These are phyloP conservation scores for Kodamaea lidongshanica DNA, from an alignment of 805 yeast species.

Conservation along the genomic window DNA sequence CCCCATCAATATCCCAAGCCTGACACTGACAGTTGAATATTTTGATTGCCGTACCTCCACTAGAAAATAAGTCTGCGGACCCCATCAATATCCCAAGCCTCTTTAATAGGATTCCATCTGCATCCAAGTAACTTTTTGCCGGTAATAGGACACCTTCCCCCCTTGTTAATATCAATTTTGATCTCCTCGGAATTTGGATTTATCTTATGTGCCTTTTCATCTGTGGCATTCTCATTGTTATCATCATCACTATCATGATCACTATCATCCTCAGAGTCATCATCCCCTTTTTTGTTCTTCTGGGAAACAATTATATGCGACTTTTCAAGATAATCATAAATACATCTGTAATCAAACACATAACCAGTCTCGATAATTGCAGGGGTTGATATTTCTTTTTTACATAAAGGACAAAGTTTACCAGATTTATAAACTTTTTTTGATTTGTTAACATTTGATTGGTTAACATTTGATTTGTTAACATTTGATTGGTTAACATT, in stretches of 20 bases:
- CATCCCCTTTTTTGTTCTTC: constrained; percentile 9
- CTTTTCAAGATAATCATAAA: constrained; percentile 54
- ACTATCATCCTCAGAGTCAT: constrained; percentile 8
- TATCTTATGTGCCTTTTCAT: no score
- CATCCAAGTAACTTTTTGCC: constrained; percentile 70
- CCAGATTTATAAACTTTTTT: constrained; percentile 24
- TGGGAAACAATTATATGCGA: constrained; percentile 30
- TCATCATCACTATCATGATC: constrained; percentile 16
- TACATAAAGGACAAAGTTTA: constrained; percentile 63
- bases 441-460: constrained; percentile 1
- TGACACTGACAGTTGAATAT: no score
- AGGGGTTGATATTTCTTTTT: constrained; percentile 60
- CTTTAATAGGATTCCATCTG: constrained; percentile 48
- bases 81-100: constrained; percentile 70
- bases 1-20: constrained; percentile 71
- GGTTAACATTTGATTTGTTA: constrained; percentile 10
- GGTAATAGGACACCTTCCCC: constrained; percentile 81
- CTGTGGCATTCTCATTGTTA: constrained; percentile 12
- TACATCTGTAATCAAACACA: constrained; percentile 85
- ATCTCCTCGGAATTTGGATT: no score
- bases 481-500: constrained; percentile 5
- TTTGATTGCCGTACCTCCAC: no score
- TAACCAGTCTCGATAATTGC: constrained; percentile 88
- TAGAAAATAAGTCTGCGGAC: constrained; percentile 66
- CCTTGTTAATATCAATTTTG: constrained; percentile 33